phyloP scores from a whole-genome alignment of 768 basidiomycete genomes.

The Tephrocybe sp. region DNA sequence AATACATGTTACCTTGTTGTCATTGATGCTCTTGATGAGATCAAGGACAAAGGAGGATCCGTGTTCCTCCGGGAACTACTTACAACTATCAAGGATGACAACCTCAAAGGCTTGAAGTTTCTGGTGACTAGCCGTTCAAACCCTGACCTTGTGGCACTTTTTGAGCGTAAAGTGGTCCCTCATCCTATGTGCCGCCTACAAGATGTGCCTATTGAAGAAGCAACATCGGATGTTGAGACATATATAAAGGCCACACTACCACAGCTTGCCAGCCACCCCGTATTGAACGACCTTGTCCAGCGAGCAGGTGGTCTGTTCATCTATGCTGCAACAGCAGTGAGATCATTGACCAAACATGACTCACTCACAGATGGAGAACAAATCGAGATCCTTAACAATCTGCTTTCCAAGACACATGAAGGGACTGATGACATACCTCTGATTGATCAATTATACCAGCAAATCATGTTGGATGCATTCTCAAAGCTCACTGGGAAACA shows the following conservation, averaged over 20 bases:
- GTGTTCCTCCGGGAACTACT: constrained; percentile 1
- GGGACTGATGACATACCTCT: neutral
- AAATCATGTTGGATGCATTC: no score
- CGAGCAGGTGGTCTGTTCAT: constrained; percentile 26
- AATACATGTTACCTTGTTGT: constrained; percentile 1
- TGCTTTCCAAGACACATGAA: no score
- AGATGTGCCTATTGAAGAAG: neutral
- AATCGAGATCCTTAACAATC: constrained; percentile 15
- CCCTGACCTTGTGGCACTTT: neutral
- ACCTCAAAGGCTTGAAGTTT: neutral
- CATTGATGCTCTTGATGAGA: constrained; percentile 13
- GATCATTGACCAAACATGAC: no score
- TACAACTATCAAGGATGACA: neutral
- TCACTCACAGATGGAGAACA: no score
- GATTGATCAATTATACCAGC: no score
- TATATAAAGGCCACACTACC: neutral
- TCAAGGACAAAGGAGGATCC: neutral
- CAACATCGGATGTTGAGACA: neutral
- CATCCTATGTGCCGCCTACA: neutral
- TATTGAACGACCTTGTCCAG: constrained; percentile 11
- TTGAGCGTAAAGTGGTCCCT: neutral
- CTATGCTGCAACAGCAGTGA: constrained; percentile 22
- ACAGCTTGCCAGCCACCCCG: neutral
- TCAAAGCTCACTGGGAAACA: no score
- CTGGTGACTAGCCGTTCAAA: neutral